Base-by-base conservation (phyloP, 2,329 filamentous ascomycete species). In the Arthrocladium fulminans region DNA sequence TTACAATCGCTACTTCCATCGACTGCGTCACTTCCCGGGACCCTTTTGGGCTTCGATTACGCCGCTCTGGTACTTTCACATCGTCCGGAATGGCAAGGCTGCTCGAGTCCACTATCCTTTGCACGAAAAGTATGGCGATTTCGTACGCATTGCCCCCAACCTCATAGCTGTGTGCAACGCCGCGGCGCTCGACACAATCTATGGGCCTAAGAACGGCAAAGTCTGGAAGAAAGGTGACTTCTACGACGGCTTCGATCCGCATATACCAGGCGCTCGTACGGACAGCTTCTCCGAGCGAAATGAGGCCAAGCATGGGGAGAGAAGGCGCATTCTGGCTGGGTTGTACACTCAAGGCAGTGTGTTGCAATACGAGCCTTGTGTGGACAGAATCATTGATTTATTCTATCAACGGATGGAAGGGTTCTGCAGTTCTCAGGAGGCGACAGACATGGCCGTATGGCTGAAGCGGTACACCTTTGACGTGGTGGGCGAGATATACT, bases 51-150 rank as follows among this genome's bases (percentile, higher is more conserved):
- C 54, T 13, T 54, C 50, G 4, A 48, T 56, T 27, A 53, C 50
- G 3, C 44, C 19, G 30, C 37, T 56, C 12, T 56, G 54, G 54
- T 54, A 54, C 45, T 51, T 49, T 13, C 27, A 47, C 20, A 42
- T 45, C 1, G 52, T 54, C 2, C 50, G 52, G 19, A 40, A 49
- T 48, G 51, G 47, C 12, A 37, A 47, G 23, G 48, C 42, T n/a
- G 27, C 51, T 29, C 49, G 51, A 29, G 29, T 51, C 34, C 52
- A 54, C 29, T 35, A 47, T 2, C 41, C 50, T 10, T 34, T 58
- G 17, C 55, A 57, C 47, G 48, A 53, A 50, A 57, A 57, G 47
- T 54, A 56, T 45, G 55, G 55, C 10, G 22, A 35, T 7, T 32
- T 57, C 23, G 50, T 57, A 19, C 40, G 55, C 15, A 49, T 57